Percentiles rank a stretch among this genome's conserved stretches.
These are phyloP conservation scores for Letharia columbiana DNA, from an alignment of 495 filamentous ascomycete genomes.

Conservation along the genomic window DNA sequence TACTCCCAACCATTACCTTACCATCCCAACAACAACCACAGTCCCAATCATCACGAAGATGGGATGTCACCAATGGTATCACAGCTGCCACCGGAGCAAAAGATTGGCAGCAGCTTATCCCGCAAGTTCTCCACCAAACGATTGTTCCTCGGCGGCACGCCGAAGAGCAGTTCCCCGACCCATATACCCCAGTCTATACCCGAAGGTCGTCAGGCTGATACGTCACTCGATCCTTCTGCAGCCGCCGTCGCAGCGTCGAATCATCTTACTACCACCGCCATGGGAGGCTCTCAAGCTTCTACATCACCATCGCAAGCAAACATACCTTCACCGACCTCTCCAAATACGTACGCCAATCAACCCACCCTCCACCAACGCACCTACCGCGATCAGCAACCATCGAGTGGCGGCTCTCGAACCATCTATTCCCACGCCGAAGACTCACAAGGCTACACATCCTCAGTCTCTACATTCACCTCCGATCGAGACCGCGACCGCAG, in stretches of 20 bases:
- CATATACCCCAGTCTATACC: constrained; percentile 52
- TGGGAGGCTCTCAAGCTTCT: constrained; percentile 61
- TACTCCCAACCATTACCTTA: constrained; percentile 75
- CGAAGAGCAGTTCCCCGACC: constrained; percentile 76
- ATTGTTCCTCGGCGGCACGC: constrained; percentile 70
- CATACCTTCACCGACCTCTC: constrained; percentile 80
- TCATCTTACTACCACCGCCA: constrained; percentile 63
- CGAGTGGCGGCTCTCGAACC: constrained; percentile 29
- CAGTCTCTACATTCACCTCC: constrained; percentile 20
- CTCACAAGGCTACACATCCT: constrained; percentile 27
- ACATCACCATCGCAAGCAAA: constrained; percentile 33
- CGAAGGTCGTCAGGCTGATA: constrained; percentile 47
- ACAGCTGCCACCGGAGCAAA: constrained; percentile 28
- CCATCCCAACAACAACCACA: constrained; percentile 26
- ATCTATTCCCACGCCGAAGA: constrained; percentile 42
- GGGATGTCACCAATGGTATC: constrained; percentile 36
- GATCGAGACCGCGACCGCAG: constrained; percentile 33
- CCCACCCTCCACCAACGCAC: constrained; percentile 41
- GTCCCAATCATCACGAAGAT: constrained; percentile 33
- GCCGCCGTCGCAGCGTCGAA: constrained; percentile 65
- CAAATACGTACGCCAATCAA: constrained; percentile 45
- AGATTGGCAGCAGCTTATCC: constrained; percentile 48
- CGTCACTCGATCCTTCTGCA: constrained; percentile 51
- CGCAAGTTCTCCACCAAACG: constrained; percentile 88
- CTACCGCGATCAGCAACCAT: constrained; percentile 28